These are phyloP conservation scores for Capronia americana DNA, from an alignment of 2,329 filamentous ascomycete species.

Conservation along the genomic window DNA sequence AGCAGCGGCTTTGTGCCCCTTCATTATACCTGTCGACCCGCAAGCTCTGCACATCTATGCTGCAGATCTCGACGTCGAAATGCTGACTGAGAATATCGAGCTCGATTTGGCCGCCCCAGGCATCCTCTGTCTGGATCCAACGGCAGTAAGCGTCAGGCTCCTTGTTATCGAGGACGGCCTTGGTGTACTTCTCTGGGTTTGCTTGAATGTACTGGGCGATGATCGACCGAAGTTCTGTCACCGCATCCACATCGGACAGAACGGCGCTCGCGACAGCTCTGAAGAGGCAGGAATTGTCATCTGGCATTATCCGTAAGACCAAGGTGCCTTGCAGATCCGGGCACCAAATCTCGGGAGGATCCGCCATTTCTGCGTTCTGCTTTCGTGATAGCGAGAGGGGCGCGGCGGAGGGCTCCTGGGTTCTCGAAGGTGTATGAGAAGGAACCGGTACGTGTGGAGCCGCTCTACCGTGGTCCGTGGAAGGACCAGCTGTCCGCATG, in stretches of 20 bases:
- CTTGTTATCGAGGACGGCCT: conserved; percentile 75
- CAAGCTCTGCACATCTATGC: conserved; percentile 76
- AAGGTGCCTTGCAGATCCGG: conserved; percentile 62
- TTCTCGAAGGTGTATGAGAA: conserved; percentile 11
- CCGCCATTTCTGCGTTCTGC: conserved; percentile 53
- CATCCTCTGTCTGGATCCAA: conserved; percentile 79
- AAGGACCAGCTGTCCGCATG: conserved; percentile 1
- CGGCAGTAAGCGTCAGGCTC: conserved; percentile 75
- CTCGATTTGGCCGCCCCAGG: conserved; percentile 93
- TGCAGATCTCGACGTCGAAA: conserved; percentile 84
- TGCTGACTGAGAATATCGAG: conserved; percentile 82
- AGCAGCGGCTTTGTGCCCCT: conserved; percentile 68
- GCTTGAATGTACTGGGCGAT: conserved; percentile 79
- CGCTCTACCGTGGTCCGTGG: conserved; percentile 10
- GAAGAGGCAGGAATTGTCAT: conserved; percentile 95
- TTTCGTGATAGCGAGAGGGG: conserved; percentile 52
- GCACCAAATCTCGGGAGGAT: conserved; percentile 67
- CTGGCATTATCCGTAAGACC: conserved; percentile 91
- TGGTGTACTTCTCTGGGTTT: conserved; percentile 74
- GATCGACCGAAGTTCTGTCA: conserved; percentile 75
- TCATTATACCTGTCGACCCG: conserved; percentile 80
- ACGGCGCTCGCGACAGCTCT: conserved; percentile 83
- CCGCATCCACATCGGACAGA: conserved; percentile 69
- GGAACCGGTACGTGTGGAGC: conserved; percentile 12
- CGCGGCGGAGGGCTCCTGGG: conserved; percentile 28